Conservation (phyloP, 2,329 filamentous ascomycete genomes). For the Penicillium concentricum region DNA sequence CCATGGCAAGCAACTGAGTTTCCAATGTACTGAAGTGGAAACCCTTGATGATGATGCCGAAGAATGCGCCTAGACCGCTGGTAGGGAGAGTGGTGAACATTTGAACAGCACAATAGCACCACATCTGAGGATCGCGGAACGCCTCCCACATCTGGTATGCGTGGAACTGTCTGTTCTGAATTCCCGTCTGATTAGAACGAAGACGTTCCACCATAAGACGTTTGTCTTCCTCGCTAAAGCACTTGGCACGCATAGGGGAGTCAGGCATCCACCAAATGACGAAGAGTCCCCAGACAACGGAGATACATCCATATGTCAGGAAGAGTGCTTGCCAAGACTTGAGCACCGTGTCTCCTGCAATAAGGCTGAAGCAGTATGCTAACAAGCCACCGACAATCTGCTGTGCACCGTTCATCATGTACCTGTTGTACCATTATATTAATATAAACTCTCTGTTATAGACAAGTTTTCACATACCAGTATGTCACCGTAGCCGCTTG, state of each 20-base stretch:
- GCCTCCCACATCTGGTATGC: slow-evolving; percentile 57
- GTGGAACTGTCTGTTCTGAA: slow-evolving; percentile 58
- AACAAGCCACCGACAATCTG: slow-evolving; percentile 71
- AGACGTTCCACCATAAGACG: slow-evolving; percentile 62
- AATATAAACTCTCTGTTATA: rapidly evolving
- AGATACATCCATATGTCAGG: slow-evolving; percentile 63
- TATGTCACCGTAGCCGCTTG: slow-evolving; percentile 66
- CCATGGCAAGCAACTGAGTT: slow-evolving; percentile 71
- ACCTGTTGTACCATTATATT: slow-evolving; percentile 36
- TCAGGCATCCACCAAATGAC: slow-evolving; percentile 66
- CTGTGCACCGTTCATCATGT: slow-evolving; percentile 74
- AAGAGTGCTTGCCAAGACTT: slow-evolving; percentile 70
- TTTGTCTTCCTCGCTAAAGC: slow-evolving; percentile 66
- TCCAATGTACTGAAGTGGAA: slow-evolving; percentile 65
- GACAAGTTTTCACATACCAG: slow-evolving; percentile 49
- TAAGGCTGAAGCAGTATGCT: slow-evolving; percentile 56
- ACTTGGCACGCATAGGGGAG: slow-evolving; percentile 69
- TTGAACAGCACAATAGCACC: slow-evolving; percentile 64
- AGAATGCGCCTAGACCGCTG: slow-evolving; percentile 69
- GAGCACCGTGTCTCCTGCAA: slow-evolving; percentile 52
- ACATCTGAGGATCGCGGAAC: slow-evolving; percentile 65
- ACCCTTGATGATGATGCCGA: slow-evolving; percentile 70
- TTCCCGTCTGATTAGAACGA: slow-evolving; percentile 60
- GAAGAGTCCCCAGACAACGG: slow-evolving; percentile 64
- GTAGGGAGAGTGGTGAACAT: slow-evolving; percentile 73